Evolutionary conservation across 2,329 filamentous ascomycete genomes (phyloP).

Genomic region (Aspergillus udagawae): DNA sequence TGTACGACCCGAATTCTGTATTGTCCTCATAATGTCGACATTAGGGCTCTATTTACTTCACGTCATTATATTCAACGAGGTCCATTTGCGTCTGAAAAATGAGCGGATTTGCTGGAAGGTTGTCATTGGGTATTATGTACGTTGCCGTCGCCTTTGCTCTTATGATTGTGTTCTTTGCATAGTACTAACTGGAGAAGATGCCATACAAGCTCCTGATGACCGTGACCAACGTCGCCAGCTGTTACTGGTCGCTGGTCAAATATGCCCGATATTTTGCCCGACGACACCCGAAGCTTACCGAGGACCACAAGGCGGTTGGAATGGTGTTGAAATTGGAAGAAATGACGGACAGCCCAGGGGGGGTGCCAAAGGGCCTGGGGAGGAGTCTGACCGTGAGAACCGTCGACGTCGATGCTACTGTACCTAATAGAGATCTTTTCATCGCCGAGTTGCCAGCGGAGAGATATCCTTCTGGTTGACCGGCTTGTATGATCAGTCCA

Average conservation of each 20-base stretch:
- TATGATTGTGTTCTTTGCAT: no score
- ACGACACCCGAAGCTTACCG: slow-evolving; percentile 46
- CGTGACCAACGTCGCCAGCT: slow-evolving; percentile 42
- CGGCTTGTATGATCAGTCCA: no score
- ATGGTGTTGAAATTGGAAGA: slow-evolving; percentile 24
- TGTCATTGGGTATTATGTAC: slow-evolving; percentile 39
- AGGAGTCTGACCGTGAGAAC: slow-evolving; percentile 10
- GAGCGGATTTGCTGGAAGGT: slow-evolving; percentile 40
- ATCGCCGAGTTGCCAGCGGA: neutral
- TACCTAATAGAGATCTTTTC: neutral
- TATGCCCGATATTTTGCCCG: slow-evolving; percentile 47
- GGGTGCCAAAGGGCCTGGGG: neutral
- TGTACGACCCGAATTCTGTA: slow-evolving; percentile 40
- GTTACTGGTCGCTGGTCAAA: slow-evolving; percentile 41
- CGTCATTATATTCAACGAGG: slow-evolving; percentile 46
- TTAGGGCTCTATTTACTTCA: slow-evolving; percentile 43
- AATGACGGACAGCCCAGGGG: neutral
- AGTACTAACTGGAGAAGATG: slow-evolving; percentile 11
- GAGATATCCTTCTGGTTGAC: neutral
- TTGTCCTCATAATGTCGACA: slow-evolving; percentile 34
- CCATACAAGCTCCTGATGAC: slow-evolving; percentile 45
- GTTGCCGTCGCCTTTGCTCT: neutral
- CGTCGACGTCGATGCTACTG: neutral
- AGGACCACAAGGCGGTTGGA: slow-evolving; percentile 43
- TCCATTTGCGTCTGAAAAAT: slow-evolving; percentile 45